A percentile compares a stretch with the other conserved stretches of the same genome.
Evolutionary conservation across 1,284 basidiomycete genomes (phyloP).

Genomic region (Erythrobasidium hasegawianum): DNA sequence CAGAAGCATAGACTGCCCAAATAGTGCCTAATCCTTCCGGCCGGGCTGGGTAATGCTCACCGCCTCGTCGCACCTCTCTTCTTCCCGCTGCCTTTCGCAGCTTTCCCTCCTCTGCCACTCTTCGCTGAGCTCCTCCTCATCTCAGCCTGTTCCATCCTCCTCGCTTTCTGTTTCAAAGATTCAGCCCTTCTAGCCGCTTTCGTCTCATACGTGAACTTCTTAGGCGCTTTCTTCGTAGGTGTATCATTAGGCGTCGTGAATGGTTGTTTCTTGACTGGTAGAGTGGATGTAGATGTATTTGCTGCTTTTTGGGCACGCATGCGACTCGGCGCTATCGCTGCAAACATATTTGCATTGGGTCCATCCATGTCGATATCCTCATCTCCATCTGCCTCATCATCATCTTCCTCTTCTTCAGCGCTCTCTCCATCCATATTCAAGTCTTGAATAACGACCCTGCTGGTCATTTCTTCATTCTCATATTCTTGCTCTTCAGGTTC

Average conservation of each 20-base stretch:
- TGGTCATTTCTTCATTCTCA: constrained; percentile 21
- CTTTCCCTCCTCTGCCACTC: background rate
- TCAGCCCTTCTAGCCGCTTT: constrained; percentile 16
- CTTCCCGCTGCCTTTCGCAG: no score
- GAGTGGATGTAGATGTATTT: background rate
- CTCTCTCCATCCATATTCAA: constrained; percentile 10
- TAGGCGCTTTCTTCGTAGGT: constrained; percentile 18
- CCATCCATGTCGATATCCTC: constrained; percentile 20
- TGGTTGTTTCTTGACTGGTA: constrained; percentile 1
- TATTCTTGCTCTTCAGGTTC: background rate
- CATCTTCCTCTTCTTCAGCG: constrained; percentile 20
- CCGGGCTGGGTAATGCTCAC: no score
- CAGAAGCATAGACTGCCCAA: no score
- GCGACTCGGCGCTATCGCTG: constrained; percentile 12
- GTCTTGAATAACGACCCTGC: constrained; percentile 24
- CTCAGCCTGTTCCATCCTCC: constrained; percentile 19
- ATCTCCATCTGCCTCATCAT: constrained; percentile 29
- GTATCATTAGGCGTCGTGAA: constrained; percentile 10
- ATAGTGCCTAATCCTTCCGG: no score
- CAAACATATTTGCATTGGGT: constrained; percentile 20
- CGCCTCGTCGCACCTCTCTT: no score
- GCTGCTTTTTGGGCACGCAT: constrained; percentile 7
- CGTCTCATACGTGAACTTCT: constrained; percentile 31
- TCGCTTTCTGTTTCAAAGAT: constrained; percentile 18
- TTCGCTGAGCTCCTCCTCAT: background rate